Conservation (phyloP, 305 asterid genomes). For the Fraxinus dipetala region DNA sequence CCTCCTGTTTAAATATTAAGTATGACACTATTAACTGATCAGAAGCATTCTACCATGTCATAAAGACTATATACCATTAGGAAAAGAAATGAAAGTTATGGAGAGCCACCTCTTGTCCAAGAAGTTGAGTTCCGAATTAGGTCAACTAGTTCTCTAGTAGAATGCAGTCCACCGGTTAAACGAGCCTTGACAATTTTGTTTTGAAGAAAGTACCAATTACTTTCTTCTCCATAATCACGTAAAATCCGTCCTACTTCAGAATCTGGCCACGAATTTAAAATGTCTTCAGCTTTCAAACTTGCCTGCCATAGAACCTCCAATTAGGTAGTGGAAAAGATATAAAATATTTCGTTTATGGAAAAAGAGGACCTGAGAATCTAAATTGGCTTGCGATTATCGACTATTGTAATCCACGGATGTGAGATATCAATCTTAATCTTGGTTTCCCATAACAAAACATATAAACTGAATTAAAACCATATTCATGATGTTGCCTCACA, state of each 20-base stretch:
- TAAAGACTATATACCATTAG: not conserved
- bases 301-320: slow-evolving; percentile 73
- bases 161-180: slow-evolving; percentile 73
- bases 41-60: not conserved
- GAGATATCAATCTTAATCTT: not conserved
- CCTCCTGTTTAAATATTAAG: slow-evolving; percentile 51
- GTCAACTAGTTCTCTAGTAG: slow-evolving; percentile 69
- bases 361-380: slow-evolving; percentile 11
- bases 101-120: slow-evolving; percentile 57
- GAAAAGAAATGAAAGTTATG: not conserved
- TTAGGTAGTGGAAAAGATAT: slow-evolving; percentile 43
- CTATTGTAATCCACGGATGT: not conserved
- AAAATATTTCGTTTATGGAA: slow-evolving; percentile 22
- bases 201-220: slow-evolving; percentile 78
- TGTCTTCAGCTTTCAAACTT: slow-evolving; percentile 85
- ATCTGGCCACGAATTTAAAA: slow-evolving; percentile 90
- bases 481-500: not conserved
- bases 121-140: slow-evolving; percentile 75
- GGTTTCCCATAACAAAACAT: not conserved
- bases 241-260: slow-evolving; percentile 66
- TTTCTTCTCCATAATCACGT: slow-evolving; percentile 93
- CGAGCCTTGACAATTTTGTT: slow-evolving; percentile 80
- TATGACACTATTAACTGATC: not conserved
- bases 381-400: not conserved
- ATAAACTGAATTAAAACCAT: not conserved